These are phyloP conservation scores for Saururus chinensis DNA, from an alignment of 164 flowering plant genomes.

Conservation along the genomic window DNA sequence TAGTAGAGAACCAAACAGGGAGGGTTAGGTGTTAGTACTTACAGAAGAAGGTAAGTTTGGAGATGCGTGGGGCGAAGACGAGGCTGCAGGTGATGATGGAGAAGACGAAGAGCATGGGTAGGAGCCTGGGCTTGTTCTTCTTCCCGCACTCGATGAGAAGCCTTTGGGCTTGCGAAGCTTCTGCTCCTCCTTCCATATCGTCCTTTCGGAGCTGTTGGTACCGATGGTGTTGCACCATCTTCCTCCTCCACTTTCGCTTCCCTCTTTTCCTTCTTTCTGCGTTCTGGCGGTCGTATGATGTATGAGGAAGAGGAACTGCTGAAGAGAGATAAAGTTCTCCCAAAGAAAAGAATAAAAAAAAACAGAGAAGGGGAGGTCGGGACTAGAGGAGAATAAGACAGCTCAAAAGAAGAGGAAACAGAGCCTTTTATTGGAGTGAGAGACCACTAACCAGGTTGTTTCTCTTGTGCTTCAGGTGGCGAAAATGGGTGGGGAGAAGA, in stretches of 20 bases:
- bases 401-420: not conserved
- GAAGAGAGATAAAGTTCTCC: not conserved
- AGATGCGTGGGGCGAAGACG: constrained; percentile 33
- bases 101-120: constrained; percentile 38
- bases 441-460: not conserved
- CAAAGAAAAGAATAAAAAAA: not conserved
- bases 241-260: not conserved
- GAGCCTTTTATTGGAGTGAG: not conserved
- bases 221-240: constrained; percentile 44
- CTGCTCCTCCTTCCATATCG: constrained; percentile 3
- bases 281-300: too few relatives aligned
- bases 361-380: not conserved
- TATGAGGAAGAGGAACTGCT: not conserved
- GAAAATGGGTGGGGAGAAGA: too few relatives aligned
- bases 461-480: not conserved
- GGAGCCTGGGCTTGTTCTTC: constrained; percentile 43
- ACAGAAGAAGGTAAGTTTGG: constrained; percentile 30
- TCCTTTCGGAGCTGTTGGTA: constrained; percentile 23
- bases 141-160: constrained; percentile 20
- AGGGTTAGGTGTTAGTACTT: constrained; percentile 12
- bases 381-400: not conserved
- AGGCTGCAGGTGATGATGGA: constrained; percentile 47
- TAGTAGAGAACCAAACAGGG: not conserved
- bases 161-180: constrained; percentile 6
- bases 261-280: too few relatives aligned